These are phyloP conservation scores for Diaporthe velutina DNA, from an alignment of 2,329 filamentous ascomycete species.

Conservation along the genomic window DNA sequence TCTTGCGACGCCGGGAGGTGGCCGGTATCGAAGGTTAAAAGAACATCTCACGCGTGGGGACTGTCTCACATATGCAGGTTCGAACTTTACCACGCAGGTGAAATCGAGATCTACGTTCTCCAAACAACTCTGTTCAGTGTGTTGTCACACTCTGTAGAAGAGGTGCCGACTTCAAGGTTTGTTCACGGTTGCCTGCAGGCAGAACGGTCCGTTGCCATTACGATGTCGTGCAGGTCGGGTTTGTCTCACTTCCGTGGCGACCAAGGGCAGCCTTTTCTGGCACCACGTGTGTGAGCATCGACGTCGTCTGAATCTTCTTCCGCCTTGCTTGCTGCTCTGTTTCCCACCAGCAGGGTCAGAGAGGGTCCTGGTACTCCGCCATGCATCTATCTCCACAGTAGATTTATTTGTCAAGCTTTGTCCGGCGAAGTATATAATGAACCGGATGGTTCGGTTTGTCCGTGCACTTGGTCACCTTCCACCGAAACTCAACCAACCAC, in stretches of 20 bases:
- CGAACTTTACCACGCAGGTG: neutral
- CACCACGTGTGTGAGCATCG: neutral
- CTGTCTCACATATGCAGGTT: constrained; percentile 27
- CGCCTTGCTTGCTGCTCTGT: neutral
- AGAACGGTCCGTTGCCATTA: neutral
- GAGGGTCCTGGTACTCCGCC: neutral
- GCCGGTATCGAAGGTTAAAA: constrained; percentile 28
- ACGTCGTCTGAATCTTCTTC: neutral
- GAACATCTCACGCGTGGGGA: neutral
- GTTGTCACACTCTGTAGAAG: neutral
- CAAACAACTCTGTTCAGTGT: neutral
- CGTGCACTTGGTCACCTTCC: constrained; percentile 11
- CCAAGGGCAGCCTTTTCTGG: neutral
- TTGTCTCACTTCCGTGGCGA: constrained; percentile 2
- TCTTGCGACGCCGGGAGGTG: constrained; percentile 4
- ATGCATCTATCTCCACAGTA: neutral
- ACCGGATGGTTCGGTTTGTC: constrained; percentile 13
- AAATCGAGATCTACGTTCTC: neutral
- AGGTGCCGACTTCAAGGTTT: neutral
- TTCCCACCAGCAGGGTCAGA: neutral
- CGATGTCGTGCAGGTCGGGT: constrained; percentile 9
- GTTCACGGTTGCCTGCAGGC: constrained; percentile 12
- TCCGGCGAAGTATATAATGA: constrained; percentile 1
- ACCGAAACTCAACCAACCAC: neutral
- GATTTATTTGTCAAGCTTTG: constrained; percentile 10